These are phyloP conservation scores for Dothistroma pini DNA, from an alignment of 2,329 filamentous ascomycete species.

Conservation along the genomic window DNA sequence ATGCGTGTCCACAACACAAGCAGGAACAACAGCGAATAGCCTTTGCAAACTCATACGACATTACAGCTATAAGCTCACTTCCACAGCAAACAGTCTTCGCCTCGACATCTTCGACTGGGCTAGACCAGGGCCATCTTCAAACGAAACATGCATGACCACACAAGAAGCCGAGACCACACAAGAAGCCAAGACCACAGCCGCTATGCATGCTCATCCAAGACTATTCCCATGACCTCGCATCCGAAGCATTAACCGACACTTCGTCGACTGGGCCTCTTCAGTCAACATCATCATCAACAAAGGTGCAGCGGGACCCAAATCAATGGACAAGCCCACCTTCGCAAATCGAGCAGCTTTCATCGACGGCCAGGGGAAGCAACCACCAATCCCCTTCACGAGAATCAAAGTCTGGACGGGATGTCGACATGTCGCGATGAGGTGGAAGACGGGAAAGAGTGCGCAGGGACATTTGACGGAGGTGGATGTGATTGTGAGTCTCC, in stretches of 20 bases:
- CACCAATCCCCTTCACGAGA: slow-evolving; percentile 28
- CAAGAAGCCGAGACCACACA: slow-evolving; percentile 20
- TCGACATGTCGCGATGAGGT: slow-evolving; percentile 27
- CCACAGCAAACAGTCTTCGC: too few relatives aligned
- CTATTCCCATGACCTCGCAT: slow-evolving; percentile 28
- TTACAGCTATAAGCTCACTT: too few relatives aligned
- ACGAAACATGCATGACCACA: slow-evolving; percentile 25
- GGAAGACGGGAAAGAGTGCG: slow-evolving; percentile 26
- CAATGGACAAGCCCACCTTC: slow-evolving; percentile 24
- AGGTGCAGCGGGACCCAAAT: slow-evolving; percentile 25
- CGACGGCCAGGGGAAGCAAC: slow-evolving; percentile 26
- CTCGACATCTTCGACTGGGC: not conserved
- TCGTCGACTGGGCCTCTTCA: slow-evolving; percentile 32
- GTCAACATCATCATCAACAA: slow-evolving; percentile 34
- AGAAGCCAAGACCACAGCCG: slow-evolving; percentile 21
- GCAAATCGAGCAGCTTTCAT: slow-evolving; percentile 21
- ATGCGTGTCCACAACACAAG: too few relatives aligned
- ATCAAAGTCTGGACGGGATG: slow-evolving; percentile 31
- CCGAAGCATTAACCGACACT: slow-evolving; percentile 27
- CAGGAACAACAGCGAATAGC: too few relatives aligned
- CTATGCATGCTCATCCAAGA: slow-evolving; percentile 30
- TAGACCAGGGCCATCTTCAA: not conserved
- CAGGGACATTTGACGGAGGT: slow-evolving; percentile 26
- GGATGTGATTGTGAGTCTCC: slow-evolving; percentile 25
- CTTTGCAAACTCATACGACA: too few relatives aligned